Evolutionary conservation across 129 eudicot species (phyloP).

Genomic region (Arctium lappa): DNA sequence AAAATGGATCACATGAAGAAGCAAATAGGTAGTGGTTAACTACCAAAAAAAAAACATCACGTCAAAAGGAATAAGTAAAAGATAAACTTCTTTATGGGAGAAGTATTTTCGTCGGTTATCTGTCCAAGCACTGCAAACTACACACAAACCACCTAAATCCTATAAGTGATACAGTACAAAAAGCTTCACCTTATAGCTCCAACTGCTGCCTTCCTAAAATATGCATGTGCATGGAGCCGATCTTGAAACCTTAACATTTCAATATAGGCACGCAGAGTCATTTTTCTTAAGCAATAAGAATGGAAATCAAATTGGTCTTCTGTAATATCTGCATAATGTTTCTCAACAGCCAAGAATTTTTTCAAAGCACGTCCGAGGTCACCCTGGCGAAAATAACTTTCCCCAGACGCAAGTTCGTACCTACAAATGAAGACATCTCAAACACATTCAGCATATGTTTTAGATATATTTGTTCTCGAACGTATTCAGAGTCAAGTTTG

Average conservation of each 20-base stretch:
- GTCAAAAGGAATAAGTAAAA: background rate
- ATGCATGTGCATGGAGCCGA: constrained; percentile 80
- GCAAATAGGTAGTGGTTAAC: background rate
- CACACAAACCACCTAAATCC: background rate
- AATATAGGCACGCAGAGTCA: constrained; percentile 94
- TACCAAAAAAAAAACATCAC: background rate
- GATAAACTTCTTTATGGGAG: background rate
- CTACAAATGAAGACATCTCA: constrained; percentile 34
- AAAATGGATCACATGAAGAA: background rate
- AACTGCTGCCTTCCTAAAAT: constrained; percentile 87
- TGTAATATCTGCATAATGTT: constrained; percentile 94
- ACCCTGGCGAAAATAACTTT: constrained; percentile 92
- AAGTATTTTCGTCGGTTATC: background rate
- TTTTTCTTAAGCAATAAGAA: constrained; percentile 95
- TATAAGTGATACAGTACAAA: background rate
- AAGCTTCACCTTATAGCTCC: constrained; percentile 74
- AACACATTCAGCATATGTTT: background rate
- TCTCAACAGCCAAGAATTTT: constrained; percentile 88
- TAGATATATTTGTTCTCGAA: background rate
- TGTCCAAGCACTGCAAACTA: background rate
- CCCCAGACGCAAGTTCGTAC: constrained; percentile 98
- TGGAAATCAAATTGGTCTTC: constrained; percentile 99
- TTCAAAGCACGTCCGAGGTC: constrained; percentile 95
- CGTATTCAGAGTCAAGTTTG: constrained; percentile 5
- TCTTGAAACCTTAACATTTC: constrained; percentile 95